Base-by-base conservation (phyloP, 352 stramenopile genomes). In the Phytophthora palmivora region DNA sequence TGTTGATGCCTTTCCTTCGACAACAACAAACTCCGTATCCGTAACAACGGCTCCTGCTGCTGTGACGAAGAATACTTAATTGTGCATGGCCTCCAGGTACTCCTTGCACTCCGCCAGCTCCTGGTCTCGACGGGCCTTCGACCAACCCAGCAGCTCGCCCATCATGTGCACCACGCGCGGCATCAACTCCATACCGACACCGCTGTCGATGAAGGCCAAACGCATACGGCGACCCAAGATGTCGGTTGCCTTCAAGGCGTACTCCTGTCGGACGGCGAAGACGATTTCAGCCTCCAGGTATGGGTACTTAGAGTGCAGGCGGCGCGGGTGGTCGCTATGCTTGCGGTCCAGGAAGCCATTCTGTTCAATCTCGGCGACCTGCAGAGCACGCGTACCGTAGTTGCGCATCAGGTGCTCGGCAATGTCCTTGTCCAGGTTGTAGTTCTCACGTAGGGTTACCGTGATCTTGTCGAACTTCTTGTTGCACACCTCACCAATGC, bases 381-480 rank as follows among this genome's bases (percentile, higher is more conserved):
- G 94, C 26, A 98, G 84, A 36, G 96, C 96, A 43, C 96, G 85
- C 34, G 95, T 98, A 52, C 96, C 96, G 78, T 99, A 99, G 82
- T 98, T 98, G 58, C 82, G 82, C 74, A 97, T 97, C 51, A 99
- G 70, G 75, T 98, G 96, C 69, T 98, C 82, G 22, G 96, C 94
- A 36, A 99, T 80, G 65, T 98, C 93, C 74, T 94, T 95, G 74
- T 97, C 88, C 36, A 98, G 72, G 41, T 84, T 79, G 76, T 98
- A 99, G 49, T 94, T 94, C 61, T 98, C 95, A 48, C 94, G 81
- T 51, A 98, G 76, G 50, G 93, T 98, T 39, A 98, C 80, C 3
- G 87, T 95, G 65, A 98, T 97, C 59, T 94, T 96, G 77, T 98
- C 93, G 60, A 98, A 98, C 76, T 98, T 98, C 74, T 98, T 94